Percentiles rank a stretch among this genome's conserved stretches.
Evolutionary conservation across 768 basidiomycete species (phyloP).

Genomic region (Suillus luteus): DNA sequence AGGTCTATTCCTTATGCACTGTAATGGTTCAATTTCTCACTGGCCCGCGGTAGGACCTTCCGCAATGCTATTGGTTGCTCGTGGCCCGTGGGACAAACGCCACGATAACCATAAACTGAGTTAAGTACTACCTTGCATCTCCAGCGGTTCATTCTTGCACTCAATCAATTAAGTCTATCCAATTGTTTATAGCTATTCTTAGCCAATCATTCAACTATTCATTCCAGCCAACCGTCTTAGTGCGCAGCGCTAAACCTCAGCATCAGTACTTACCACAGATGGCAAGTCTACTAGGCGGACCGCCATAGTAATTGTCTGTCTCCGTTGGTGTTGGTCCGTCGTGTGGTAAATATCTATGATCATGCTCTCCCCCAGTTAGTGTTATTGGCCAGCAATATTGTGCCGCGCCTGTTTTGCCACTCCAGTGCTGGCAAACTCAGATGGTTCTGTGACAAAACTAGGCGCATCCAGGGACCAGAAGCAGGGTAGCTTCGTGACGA

Average conservation of each 20-base stretch:
- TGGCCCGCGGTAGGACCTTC: too few relatives aligned
- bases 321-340: neutral
- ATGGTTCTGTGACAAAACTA: neutral
- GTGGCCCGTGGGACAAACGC: too few relatives aligned
- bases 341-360: neutral
- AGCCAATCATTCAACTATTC: neutral
- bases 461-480: neutral
- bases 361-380: neutral
- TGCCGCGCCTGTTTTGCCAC: neutral
- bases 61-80: too few relatives aligned
- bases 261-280: neutral
- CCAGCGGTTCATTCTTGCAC: neutral
- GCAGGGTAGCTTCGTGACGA: neutral
- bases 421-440: neutral
- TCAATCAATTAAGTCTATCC: neutral
- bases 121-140: too few relatives aligned
- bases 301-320: neutral
- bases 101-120: too few relatives aligned
- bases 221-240: neutral
- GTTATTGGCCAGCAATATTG: neutral
- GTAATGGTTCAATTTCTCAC: too few relatives aligned
- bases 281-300: neutral
- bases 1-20: too few relatives aligned
- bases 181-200: neutral
- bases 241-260: neutral